A percentile compares a stretch with the other conserved stretches of the same genome.
Evolutionary conservation across 2,329 filamentous ascomycete species (phyloP).

Genomic region (Penicillium sp.): DNA sequence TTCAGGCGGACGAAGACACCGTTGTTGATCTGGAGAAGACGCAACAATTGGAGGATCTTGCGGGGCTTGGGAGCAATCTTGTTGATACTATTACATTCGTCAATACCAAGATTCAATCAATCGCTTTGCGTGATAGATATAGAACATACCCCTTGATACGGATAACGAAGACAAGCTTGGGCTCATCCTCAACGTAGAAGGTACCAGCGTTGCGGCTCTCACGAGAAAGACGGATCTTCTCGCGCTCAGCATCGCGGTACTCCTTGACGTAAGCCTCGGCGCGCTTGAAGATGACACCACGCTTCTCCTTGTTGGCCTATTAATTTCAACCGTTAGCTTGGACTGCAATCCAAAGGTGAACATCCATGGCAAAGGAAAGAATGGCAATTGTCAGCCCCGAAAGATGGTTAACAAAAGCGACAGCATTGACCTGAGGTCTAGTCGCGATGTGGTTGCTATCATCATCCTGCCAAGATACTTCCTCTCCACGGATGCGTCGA

Average conservation of each 20-base stretch:
- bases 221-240: constrained; percentile 92
- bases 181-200: constrained; percentile 91
- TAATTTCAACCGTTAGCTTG: constrained; percentile 23
- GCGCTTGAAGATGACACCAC: constrained; percentile 98
- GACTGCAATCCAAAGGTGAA: constrained; percentile 13
- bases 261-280: constrained; percentile 99
- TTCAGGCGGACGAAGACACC: constrained; percentile 96
- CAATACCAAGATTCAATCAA: constrained; percentile 6
- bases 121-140: neutral
- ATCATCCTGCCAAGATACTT: constrained; percentile 61
- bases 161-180: constrained; percentile 95
- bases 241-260: constrained; percentile 96
- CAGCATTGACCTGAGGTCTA: constrained; percentile 95
- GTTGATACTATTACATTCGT: constrained; percentile 73
- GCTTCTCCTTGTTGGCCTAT: constrained; percentile 98
- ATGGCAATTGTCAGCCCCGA: constrained; percentile 66
- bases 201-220: constrained; percentile 86
- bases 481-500: constrained; percentile 28
- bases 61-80: constrained; percentile 99
- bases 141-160: constrained; percentile 87
- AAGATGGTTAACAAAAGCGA: constrained; percentile 61
- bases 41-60: constrained; percentile 99
- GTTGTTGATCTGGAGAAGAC: constrained; percentile 99
- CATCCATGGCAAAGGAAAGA: constrained; percentile 14
- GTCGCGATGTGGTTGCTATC: constrained; percentile 82